A percentile compares a stretch with the other conserved stretches of the same genome.
Evolutionary conservation across 129 eudicot species (phyloP).

Genomic region (Arctium lappa): DNA sequence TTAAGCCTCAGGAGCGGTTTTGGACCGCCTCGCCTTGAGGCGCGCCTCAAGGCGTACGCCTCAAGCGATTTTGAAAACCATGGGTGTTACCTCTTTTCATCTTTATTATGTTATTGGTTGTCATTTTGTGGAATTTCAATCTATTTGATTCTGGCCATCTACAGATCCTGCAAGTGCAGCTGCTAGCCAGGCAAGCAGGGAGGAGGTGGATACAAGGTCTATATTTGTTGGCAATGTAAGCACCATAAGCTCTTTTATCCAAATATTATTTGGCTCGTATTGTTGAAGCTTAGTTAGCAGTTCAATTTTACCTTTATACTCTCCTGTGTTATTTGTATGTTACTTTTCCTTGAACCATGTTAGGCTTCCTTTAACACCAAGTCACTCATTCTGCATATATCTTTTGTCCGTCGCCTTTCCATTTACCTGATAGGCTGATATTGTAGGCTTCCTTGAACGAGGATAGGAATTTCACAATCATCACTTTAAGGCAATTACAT

Average conservation of each 20-base stretch:
- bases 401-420: not conserved
- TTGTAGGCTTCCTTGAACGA: not conserved
- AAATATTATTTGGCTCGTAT: not conserved
- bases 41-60: too few species aligned
- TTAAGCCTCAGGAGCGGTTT: too few species aligned
- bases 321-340: not conserved
- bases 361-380: not conserved
- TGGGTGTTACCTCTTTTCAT: not conserved
- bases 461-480: not conserved
- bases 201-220: constrained; percentile 86
- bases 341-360: not conserved
- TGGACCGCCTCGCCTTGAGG: too few species aligned
- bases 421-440: not conserved
- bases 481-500: not conserved
- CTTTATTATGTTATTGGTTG: not conserved
- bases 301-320: not conserved
- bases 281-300: not conserved
- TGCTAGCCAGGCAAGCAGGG: constrained; percentile 73
- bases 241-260: not conserved
- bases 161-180: constrained; percentile 85
- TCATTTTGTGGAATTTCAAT: not conserved
- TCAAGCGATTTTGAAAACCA: too few species aligned
- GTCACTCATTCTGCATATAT: not conserved
- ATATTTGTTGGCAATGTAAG: constrained; percentile 95
- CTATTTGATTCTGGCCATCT: not conserved